Evolutionary conservation across 163 green algal genomes (phyloP), one percentile per base, ranked within the genome.

Genomic region (Chlorella variabilis): DNA sequence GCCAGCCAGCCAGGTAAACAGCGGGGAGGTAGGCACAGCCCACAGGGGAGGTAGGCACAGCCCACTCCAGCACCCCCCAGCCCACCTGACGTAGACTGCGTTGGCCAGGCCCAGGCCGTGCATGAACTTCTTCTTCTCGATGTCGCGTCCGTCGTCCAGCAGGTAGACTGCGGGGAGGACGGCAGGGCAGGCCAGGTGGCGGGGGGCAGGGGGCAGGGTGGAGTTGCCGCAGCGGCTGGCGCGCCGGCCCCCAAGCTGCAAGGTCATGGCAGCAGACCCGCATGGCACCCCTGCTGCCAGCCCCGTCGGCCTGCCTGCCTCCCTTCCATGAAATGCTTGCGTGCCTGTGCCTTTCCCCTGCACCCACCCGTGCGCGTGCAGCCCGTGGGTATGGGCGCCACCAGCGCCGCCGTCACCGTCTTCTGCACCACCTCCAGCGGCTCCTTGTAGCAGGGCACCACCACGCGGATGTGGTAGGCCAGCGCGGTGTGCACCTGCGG

Each of bases 381-480:
- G 71, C 80, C 81, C 27, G 62, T 81, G 3, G 93, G 93, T 56
- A 97, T 77, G 33, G 84, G 67, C 1, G 91, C 92, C 41, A 89
- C 88, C 38, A 93, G 81, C 6, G 91, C 90, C 15, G 89, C 92
- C 49, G 88, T 83, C 20, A 95, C 76, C 9, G 92, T 96, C 58
- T 91, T 89, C n/a, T 62, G 78, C 31, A 96, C 85, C 17, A 96
- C 90, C 51, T 95, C 92, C 29, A 92, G 62, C 25, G 78, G 75
- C 88, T 97, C 93, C 83, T 95, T 96, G 87, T 97, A 97, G 84
- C 93, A 96, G 48, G 93, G 93, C 13, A 97, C 87, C 39, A 97
- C 75, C 75, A 96, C 91, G 18, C 90, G 86, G 17, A 94, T 70
- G 78, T 93, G 84, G 80, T 94, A 94, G 13, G 42, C 74, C 58